Evolutionary conservation across 805 yeast genomes (phyloP).

Genomic region (Barnettozyma wickerhamii): DNA sequence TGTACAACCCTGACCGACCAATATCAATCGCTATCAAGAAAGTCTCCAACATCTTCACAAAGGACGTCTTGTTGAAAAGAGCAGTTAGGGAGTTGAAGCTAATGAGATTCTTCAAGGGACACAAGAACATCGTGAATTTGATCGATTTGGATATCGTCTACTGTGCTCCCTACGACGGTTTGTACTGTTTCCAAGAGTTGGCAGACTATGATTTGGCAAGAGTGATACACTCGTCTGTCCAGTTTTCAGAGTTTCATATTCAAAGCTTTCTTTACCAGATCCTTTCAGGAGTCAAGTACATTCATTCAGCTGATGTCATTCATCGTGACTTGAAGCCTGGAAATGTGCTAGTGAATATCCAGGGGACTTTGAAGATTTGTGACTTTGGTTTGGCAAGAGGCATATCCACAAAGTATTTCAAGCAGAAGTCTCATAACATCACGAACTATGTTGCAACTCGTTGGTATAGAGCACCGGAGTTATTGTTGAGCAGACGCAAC

Average conservation of each 20-base stretch:
- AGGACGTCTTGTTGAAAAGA: constrained; percentile 64
- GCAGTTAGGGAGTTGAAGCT: constrained; percentile 81
- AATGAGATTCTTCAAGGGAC: constrained; percentile 82
- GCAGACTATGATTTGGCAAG: constrained; percentile 77
- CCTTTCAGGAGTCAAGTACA: constrained; percentile 79
- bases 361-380: constrained; percentile 79
- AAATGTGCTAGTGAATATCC: constrained; percentile 69
- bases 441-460: constrained; percentile 91
- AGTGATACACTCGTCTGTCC: constrained; percentile 74
- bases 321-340: constrained; percentile 94
- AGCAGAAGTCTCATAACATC: constrained; percentile 40
- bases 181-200: constrained; percentile 84
- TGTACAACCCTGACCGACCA: constrained; percentile 27
- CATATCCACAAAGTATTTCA: constrained; percentile 35
- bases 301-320: constrained; percentile 88
- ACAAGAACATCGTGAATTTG: constrained; percentile 68
- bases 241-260: constrained; percentile 80
- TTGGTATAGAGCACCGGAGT: constrained; percentile 95
- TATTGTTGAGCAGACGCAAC: constrained; percentile 53
- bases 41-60: constrained; percentile 63
- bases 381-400: constrained; percentile 95
- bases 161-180: constrained; percentile 70
- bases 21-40: constrained; percentile 71
- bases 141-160: constrained; percentile 70
- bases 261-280: constrained; percentile 76